Evolutionary conservation across 192 early-diverging fungal genomes (phyloP).

Genomic region (Lunasporangiospora selenospora): DNA sequence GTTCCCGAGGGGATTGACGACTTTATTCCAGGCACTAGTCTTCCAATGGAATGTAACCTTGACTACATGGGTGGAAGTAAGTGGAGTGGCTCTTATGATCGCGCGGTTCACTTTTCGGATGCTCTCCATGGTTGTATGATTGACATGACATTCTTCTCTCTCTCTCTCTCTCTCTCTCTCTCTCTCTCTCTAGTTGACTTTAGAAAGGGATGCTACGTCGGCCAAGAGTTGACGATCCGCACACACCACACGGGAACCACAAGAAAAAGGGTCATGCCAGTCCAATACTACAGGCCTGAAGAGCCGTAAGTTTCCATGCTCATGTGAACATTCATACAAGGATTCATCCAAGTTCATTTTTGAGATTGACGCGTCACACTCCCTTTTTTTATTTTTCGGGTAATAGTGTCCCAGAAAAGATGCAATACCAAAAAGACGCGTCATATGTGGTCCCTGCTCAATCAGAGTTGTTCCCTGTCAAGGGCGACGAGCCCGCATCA

Average conservation of each 20-base stretch:
- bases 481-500: conserved; percentile 1
- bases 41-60: conserved; percentile 92
- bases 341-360: too few species aligned
- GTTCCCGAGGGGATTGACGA: conserved; percentile 91
- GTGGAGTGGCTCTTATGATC: not conserved
- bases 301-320: conserved; percentile 49
- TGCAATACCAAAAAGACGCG: conserved; percentile 18
- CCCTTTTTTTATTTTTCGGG: not conserved
- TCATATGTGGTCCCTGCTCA: conserved; percentile 33
- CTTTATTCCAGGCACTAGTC: conserved; percentile 67
- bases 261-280: conserved; percentile 90
- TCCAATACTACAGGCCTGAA: conserved; percentile 62
- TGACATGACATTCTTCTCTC: not conserved
- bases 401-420: conserved; percentile 51
- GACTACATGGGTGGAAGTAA: conserved; percentile 91
- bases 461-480: conserved; percentile 30
- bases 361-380: not conserved
- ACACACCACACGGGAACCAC: conserved; percentile 95
- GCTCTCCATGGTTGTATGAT: too few species aligned
- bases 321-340: too few species aligned
- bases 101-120: not conserved
- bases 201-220: conserved; percentile 97
- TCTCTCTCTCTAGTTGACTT: conserved; percentile 80
- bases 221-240: conserved; percentile 97
- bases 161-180: not conserved